phyloP scores from a whole-genome alignment of 495 filamentous ascomycete species.

The Halenospora varia region DNA sequence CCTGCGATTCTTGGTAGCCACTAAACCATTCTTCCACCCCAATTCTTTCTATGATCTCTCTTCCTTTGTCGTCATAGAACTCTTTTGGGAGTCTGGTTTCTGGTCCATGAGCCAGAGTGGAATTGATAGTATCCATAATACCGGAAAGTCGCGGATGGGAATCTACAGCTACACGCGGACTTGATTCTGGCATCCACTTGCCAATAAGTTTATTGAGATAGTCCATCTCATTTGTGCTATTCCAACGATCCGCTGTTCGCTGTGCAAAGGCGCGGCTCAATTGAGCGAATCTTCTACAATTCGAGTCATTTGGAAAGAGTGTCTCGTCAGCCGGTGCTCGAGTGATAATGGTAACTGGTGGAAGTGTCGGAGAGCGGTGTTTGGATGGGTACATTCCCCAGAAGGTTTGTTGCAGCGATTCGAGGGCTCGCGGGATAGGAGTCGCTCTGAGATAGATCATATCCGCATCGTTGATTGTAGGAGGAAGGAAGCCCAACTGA shows the following conservation, averaged over 20 bases:
- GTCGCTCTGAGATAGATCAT: slow-evolving; percentile 84
- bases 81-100: slow-evolving; percentile 71
- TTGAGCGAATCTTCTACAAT: slow-evolving; percentile 79
- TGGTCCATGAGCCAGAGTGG: slow-evolving; percentile 80
- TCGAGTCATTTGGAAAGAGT: slow-evolving; percentile 83
- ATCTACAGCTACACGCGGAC: slow-evolving; percentile 71
- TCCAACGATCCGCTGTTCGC: slow-evolving; percentile 76
- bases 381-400: slow-evolving; percentile 79
- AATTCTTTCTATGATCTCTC: slow-evolving; percentile 70
- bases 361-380: slow-evolving; percentile 57
- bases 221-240: slow-evolving; percentile 73
- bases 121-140: slow-evolving; percentile 91
- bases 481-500: slow-evolving; percentile 79
- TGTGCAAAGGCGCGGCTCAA: slow-evolving; percentile 78
- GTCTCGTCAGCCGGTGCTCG: slow-evolving; percentile 78
- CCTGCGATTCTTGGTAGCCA: slow-evolving; percentile 75
- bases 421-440: slow-evolving; percentile 77
- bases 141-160: slow-evolving; percentile 79
- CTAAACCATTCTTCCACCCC: slow-evolving; percentile 90
- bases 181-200: slow-evolving; percentile 78
- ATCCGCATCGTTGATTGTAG: slow-evolving; percentile 55
- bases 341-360: slow-evolving; percentile 69
- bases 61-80: slow-evolving; percentile 78
- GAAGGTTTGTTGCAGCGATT: slow-evolving; percentile 87
- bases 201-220: slow-evolving; percentile 72